Percentiles rank a stretch among this genome's conserved stretches.
Conservation (phyloP, 768 basidiomycete genomes). For the Amanita pseudoporphyria region DNA sequence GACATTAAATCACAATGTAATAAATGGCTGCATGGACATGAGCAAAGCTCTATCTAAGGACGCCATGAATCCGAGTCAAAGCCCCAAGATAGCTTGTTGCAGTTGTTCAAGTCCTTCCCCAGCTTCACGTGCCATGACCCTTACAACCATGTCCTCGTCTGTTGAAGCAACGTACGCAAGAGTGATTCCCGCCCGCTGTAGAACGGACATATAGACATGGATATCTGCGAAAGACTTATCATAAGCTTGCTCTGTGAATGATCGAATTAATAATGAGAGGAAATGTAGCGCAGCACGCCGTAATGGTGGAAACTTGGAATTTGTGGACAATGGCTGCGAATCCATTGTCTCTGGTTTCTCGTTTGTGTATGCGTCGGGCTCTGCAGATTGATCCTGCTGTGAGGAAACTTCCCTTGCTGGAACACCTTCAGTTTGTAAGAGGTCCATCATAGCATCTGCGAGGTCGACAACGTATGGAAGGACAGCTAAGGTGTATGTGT, state of each 20-base stretch:
- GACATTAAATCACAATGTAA: constrained; percentile 21
- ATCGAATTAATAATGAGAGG: constrained; percentile 58
- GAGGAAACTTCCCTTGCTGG: constrained; percentile 13
- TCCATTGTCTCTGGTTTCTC: constrained; percentile 32
- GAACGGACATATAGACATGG: constrained; percentile 24
- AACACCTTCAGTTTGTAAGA: constrained; percentile 58
- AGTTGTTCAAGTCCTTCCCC: constrained; percentile 44
- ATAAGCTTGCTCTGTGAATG: constrained; percentile 42
- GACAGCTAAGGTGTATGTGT: constrained; percentile 53
- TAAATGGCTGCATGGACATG: too few species aligned
- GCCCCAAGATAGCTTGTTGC: constrained; percentile 33
- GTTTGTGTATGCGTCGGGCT: constrained; percentile 5
- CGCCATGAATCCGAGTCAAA: constrained; percentile 14
- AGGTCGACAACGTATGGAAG: constrained; percentile 56
- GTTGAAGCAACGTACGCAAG: constrained; percentile 60
- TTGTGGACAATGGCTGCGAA: constrained; percentile 42
- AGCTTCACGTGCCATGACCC: constrained; percentile 71
- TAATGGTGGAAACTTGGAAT: constrained; percentile 67
- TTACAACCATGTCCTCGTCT: constrained; percentile 64
- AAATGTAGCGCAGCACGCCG: constrained; percentile 86
- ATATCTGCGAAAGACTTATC: constrained; percentile 22
- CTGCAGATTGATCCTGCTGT: background rate
- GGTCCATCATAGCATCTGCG: constrained; percentile 59
- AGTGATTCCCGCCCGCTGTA: constrained; percentile 47
- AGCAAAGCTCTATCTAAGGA: too few species aligned